Conservation (phyloP, 345 rosid species). For the Alliaria petiolata region DNA sequence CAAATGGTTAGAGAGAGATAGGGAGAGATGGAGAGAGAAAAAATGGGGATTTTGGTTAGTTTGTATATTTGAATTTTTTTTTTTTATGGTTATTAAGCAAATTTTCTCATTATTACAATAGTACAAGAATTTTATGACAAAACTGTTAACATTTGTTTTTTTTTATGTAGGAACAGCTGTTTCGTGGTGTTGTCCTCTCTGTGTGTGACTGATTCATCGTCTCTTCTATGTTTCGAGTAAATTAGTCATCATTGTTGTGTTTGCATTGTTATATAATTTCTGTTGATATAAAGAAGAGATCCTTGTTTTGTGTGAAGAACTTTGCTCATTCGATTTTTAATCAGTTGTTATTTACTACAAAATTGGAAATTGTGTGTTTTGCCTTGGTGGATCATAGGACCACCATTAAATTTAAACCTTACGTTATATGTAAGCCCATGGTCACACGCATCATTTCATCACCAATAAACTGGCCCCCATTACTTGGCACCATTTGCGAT, state of each 20-base stretch:
- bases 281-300: slow-evolving; percentile 15
- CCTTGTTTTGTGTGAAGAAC: background rate
- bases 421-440: background rate
- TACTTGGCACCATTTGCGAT: slow-evolving; percentile 17
- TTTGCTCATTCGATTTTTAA: background rate
- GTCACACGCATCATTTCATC: slow-evolving; percentile 7
- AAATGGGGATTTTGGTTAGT: too few species aligned
- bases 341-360: background rate
- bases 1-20: too few species aligned
- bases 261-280: background rate
- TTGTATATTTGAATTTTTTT: too few species aligned
- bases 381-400: background rate
- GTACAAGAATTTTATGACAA: background rate
- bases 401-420: background rate
- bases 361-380: background rate
- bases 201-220: background rate
- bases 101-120: too few species aligned
- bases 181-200: slow-evolving; percentile 18
- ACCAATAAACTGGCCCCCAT: slow-evolving; percentile 9
- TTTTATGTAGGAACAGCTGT: slow-evolving; percentile 21
- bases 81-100: too few species aligned
- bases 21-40: too few species aligned
- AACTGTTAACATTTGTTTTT: background rate
- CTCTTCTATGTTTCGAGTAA: background rate
- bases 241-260: background rate